phyloP scores from a whole-genome alignment of 129 eudicot species.

The Tagetes erecta region DNA sequence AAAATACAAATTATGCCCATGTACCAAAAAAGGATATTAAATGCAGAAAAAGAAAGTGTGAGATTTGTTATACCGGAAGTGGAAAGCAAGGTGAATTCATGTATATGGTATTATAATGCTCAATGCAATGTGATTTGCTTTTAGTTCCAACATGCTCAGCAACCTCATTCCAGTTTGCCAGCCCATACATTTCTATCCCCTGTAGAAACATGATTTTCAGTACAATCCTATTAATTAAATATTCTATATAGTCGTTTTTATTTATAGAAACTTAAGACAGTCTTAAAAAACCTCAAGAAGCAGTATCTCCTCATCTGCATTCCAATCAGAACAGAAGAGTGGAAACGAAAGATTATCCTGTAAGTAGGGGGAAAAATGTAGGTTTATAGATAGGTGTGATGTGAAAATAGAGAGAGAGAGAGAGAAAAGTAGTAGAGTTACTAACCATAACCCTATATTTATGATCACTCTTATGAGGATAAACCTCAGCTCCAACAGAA shows the following conservation, averaged over 20 bases:
- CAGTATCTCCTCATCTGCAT: slow-evolving; percentile 95
- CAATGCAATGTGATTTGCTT: slow-evolving; percentile 78
- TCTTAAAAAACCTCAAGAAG: slow-evolving; percentile 73
- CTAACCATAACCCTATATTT: slow-evolving; percentile 94
- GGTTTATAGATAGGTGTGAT: slow-evolving; percentile 1
- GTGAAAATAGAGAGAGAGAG: not conserved
- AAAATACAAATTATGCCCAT: slow-evolving; percentile 4
- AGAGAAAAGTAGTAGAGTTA: slow-evolving; percentile 13
- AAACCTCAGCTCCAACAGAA: slow-evolving; percentile 94
- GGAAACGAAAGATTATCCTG: slow-evolving; percentile 96
- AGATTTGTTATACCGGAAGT: slow-evolving; percentile 67
- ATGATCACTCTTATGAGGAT: slow-evolving; percentile 96
- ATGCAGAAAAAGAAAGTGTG: slow-evolving; percentile 1
- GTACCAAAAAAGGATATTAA: not conserved
- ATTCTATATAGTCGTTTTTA: slow-evolving; percentile 4
- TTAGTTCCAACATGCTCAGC: slow-evolving; percentile 99
- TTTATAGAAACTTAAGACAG: not conserved
- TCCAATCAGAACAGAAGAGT: slow-evolving; percentile 91
- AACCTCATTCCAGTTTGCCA: slow-evolving; percentile 95
- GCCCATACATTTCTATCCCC: slow-evolving; percentile 99
- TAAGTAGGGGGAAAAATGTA: not conserved
- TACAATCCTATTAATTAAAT: not conserved
- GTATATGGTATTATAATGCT: slow-evolving; percentile 72
- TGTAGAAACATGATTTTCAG: slow-evolving; percentile 20
- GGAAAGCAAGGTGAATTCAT: slow-evolving; percentile 93